Evolutionary conservation across 73 alveolate genomes (phyloP), one percentile per base, ranked within the genome.

Genomic region (Uronychia binucleata): DNA sequence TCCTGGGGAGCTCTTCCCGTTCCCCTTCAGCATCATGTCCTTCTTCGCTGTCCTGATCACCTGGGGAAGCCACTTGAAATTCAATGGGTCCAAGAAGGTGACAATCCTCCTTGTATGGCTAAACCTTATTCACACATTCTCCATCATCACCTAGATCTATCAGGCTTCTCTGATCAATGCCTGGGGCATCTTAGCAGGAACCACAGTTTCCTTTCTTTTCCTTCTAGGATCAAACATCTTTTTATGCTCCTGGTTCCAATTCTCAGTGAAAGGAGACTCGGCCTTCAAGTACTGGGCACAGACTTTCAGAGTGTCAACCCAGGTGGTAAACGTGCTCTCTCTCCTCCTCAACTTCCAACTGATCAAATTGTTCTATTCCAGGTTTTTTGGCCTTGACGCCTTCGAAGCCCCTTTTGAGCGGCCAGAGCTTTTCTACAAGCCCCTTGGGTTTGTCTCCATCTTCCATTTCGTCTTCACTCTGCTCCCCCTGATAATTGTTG

Each of bases 381-480:
- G 89, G 29, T 87, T 87, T 31, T 80, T 67, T 35, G 89, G 89
- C 1, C 34, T 28, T 29, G 93, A 87, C 33, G 0, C 59, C 27
- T 87, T 87, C 75, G 58, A 78, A n/a, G 93, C 93, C 31, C 78
- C 89, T 1, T 87, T 87, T 74, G 93, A 87, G 1, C 75, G 77
- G 11, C 83, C 87, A 1, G 89, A 87, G 33, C 81, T 34, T 28
- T 87, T 78, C 79, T 87, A 57, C 60, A 79, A 75, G 58, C 93
- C 93, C 0, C 75, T 87, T 28, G 84, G 82, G 30, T 74, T 87
- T 57, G 34, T 80, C 31, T 58, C 93, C 5, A 85, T 75, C 26
- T 79, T 87, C 59, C 58, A 79, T 25, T n/a, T 81, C 57, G 76
- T 87, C 5, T 31, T 81, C 28, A 59, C 89, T 19, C 77, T 78